Evolutionary conservation across 1,139 yeast species (phyloP), one percentile per base, ranked within the genome.

Genomic region (Saccharomyces hybrid): DNA sequence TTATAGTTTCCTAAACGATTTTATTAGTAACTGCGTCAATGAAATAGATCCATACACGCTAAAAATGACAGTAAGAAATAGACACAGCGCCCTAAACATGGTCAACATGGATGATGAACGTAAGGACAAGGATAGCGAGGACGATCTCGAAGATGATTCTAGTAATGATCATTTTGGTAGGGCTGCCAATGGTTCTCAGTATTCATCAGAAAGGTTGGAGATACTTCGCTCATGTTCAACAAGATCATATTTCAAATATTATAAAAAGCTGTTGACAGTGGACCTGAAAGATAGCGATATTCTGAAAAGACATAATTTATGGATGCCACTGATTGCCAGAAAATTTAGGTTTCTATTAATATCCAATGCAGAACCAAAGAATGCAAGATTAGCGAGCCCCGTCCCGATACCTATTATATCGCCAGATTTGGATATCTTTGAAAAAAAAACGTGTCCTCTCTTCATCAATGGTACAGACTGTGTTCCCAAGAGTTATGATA

Each of bases 211-310:
- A 11, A 38, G 44, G 9, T 4, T 38, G 6, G 44, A 38, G 11
- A 38, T 38, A 9, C 44, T 38, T 4, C 44, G 48, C 26, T n/a
- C 54, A 50, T 46, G 56, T 41, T 60, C 56, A 47, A 59, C 62
- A 3, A 62, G 55, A 9, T 55, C 69, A 5, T 67, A 64, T 52
- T 53, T 55, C 16, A 62, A 59, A 26, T 66, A 67, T 55, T 61
- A 62, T 30, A 60, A 61, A 38, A 64, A 61, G 42, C 57, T 67
- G 14, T 53, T 61, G 9, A 60, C 62, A 1, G 62, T 63, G 1
- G 61, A 60, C 28, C 28, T 56, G 3, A 57, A 59, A 23, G 63
- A 61, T 11, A 44, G 54, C n/a, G 59, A 60, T 27, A 52, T 58
- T 3, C 44, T 66, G 28, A 58, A 58, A 46, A 56, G 61, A 32